Base-by-base conservation (phyloP, 164 flowering plant genomes). In the Pachysandra terminalis region DNA sequence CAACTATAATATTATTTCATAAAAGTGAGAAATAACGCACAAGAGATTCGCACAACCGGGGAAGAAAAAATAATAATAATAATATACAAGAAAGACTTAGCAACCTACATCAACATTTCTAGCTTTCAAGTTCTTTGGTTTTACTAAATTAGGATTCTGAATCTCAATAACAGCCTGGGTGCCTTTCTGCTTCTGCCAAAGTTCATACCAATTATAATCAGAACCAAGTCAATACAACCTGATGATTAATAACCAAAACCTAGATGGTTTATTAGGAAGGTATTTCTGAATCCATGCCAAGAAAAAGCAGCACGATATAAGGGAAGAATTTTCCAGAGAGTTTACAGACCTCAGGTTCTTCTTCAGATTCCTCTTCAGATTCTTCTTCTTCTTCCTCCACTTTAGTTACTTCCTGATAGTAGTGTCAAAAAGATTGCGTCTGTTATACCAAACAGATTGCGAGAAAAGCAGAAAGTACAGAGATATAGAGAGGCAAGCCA, bases 111-210 rank as follows among this genome's bases (percentile, higher is more conserved):
- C 97, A 71, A 79, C 70, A 77, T 91, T 83, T 68, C 72, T 89
- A 32, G 98, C 98, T 83, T 87, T 93, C 84, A 90, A 5, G 64
- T 68, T 87, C 84, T 89, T 93, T 25, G 81, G 72, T 77, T 87
- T 89, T 15, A 73, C 93, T 78, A 90, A 68, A 79, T 90, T 93
- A 58, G 98, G 98, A 78, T 93, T 93, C 49, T 89, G 85, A 68
- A 90, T 83, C 80, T 90, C 81, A 66, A 93, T 93, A 57, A 93
- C 52, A 61, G 95, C 91, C 71, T 89, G 76, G n/a, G 87, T 79
- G 32, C 96, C 98, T 73, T 92, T 92, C 70, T 69, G 73, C 78
- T 85, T 90, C 86, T 87, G 84, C 75, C 27, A 66, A 57, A 56
- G 68, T 28, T 25, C 23, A 26, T 14, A 40, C 35, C 65, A 51